Base-by-base conservation (phyloP, 495 filamentous ascomycete genomes). In the Aspergillus heteromorphus region DNA sequence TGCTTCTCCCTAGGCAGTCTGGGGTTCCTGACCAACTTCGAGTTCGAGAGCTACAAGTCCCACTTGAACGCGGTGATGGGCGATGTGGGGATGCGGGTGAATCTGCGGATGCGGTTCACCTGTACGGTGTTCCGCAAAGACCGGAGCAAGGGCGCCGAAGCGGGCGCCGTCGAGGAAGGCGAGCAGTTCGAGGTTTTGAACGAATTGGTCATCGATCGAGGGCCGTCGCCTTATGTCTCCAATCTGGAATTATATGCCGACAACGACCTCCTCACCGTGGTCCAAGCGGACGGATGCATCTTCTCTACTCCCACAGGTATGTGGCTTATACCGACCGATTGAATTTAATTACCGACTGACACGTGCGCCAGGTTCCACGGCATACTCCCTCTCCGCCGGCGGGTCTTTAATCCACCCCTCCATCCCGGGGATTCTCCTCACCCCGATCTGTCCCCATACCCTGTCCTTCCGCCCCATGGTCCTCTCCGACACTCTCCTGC, bases 391-490 rank as follows among this genome's bases (percentile, higher is more conserved):
- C 47, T 96, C 92, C 17, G 93, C 95, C 21, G 93, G 95, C 38
- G 93, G 93, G 55, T 92, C 92, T 20, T 85, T 98, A 23, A 92
- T 96, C 54, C 92, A 97, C 66, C 93, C 93, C 7, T 95, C 95
- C 58, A 96, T 98, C 53, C 95, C 93, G 7, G 93, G 91, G 61
- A 97, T 98, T 66, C 88, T 97, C 13, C 83, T 98, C 45, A 97
- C 95, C 2, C 95, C 95, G 0, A 98, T 98, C 66, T 98, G 93
- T 69, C 92, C 93, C 14, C 93, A 98, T 67, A 97, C 92, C 0
- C 79, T 98, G 17, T 95, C 89, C 31, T 97, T 98, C 83, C 83
- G 93, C 9, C 93, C 93, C 27, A 96, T 98, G 89, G 87, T 98
- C n/a, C 84, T 98, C n/a, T 92, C 88, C 30, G 93, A 98, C 69